Evolutionary conservation across 768 basidiomycete species (phyloP).

Genomic region (Boletus vermiculosoides): DNA sequence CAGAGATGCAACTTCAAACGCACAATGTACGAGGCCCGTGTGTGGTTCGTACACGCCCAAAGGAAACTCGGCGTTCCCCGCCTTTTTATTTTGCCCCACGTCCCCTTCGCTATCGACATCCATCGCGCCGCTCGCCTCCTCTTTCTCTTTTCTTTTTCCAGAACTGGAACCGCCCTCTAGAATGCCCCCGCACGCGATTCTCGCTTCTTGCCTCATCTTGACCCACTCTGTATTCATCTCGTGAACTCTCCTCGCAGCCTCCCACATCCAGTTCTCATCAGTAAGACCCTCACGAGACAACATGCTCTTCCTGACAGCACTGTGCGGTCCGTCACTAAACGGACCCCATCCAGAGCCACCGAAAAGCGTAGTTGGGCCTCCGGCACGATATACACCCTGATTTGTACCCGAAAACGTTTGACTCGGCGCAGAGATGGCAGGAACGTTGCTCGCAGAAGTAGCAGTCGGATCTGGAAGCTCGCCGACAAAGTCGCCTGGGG

Average conservation of each 20-base stretch:
- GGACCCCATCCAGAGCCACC: constrained; percentile 83
- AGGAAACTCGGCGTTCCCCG: constrained; percentile 41
- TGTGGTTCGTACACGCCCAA: constrained; percentile 84
- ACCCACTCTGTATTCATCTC: constrained; percentile 67
- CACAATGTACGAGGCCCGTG: constrained; percentile 71
- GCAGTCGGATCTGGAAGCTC: constrained; percentile 77
- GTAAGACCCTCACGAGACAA: constrained; percentile 77
- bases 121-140: constrained; percentile 31
- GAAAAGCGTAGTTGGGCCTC: constrained; percentile 92
- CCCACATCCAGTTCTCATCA: constrained; percentile 91
- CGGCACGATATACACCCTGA: constrained; percentile 81
- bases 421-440: constrained; percentile 31
- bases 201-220: constrained; percentile 52
- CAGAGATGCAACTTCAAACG: constrained; percentile 27
- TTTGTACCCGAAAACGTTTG: constrained; percentile 43
- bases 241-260: constrained; percentile 63
- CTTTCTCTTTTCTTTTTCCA: constrained; percentile 34
- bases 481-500: constrained; percentile 79
- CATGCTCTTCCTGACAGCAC: constrained; percentile 78
- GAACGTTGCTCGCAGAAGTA: constrained; percentile 42
- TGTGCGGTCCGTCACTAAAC: constrained; percentile 83
- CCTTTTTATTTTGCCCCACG: constrained; percentile 24
- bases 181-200: constrained; percentile 52
- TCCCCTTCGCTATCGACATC: constrained; percentile 31
- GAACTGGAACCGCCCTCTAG: constrained; percentile 33